phyloP scores from a whole-genome alignment of 1,139 yeast species.

The Suhomyces panamericanus region DNA sequence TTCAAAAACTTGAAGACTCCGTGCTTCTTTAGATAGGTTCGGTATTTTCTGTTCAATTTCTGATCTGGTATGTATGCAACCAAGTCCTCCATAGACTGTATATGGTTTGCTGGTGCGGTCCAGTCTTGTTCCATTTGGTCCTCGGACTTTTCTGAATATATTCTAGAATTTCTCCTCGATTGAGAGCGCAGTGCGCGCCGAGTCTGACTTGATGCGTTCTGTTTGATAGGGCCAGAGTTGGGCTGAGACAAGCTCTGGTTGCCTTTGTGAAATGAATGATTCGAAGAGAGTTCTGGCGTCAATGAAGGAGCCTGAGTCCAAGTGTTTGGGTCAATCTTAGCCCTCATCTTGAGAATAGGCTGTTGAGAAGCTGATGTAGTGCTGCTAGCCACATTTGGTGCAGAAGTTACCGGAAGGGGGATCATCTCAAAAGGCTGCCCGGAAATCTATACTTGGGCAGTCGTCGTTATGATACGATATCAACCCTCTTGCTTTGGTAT shows the following conservation, averaged over 20 bases:
- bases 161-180: background rate
- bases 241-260: too few species aligned
- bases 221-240: too few species aligned
- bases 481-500: too few species aligned
- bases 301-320: background rate
- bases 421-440: too few species aligned
- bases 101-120: background rate
- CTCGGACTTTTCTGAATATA: too few species aligned
- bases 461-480: too few species aligned
- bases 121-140: background rate
- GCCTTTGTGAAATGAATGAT: background rate
- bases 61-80: constrained; percentile 1
- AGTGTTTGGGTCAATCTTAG: background rate
- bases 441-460: too few species aligned
- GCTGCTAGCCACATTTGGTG: background rate
- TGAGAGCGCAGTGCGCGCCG: too few species aligned
- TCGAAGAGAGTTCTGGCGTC: background rate
- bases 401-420: background rate
- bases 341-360: background rate
- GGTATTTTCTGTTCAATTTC: constrained; percentile 9
- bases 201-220: too few species aligned
- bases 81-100: constrained; percentile 3
- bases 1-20: constrained; percentile 21
- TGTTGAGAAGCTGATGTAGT: background rate
- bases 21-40: constrained; percentile 16